A percentile compares a stretch with the other conserved stretches of the same genome.
Evolutionary conservation across 805 yeast species (phyloP).

Genomic region (Saccharomyces kudriavzevii): DNA sequence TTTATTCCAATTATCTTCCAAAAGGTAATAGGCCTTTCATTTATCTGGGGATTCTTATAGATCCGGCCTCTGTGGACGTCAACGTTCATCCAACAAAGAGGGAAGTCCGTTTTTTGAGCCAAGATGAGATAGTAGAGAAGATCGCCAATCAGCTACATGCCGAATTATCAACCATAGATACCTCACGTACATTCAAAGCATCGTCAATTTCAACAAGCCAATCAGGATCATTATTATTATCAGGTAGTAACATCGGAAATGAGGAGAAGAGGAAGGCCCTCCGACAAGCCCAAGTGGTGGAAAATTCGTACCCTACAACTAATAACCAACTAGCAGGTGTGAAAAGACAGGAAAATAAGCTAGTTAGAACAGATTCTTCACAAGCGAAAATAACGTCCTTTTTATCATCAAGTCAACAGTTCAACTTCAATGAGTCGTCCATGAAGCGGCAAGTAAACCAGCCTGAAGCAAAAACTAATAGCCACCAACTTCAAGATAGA

Average conservation of each 20-base stretch:
- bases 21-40: constrained; percentile 72
- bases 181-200: constrained; percentile 58
- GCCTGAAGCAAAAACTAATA: background rate
- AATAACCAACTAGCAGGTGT: constrained; percentile 7
- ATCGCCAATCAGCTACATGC: constrained; percentile 45
- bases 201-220: constrained; percentile 44
- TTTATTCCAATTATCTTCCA: constrained; percentile 63
- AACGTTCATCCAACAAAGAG: constrained; percentile 94
- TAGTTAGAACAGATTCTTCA: constrained; percentile 30
- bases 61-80: constrained; percentile 73
- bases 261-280: background rate
- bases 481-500: background rate
- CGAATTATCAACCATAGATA: constrained; percentile 48
- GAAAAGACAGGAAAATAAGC: constrained; percentile 27
- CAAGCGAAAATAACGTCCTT: constrained; percentile 27
- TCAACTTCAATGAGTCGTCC: background rate
- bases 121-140: constrained; percentile 71
- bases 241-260: background rate
- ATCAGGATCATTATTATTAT: background rate
- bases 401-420: constrained; percentile 8
- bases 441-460: background rate
- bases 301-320: background rate
- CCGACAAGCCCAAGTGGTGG: background rate
- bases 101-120: constrained; percentile 79
- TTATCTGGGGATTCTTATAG: constrained; percentile 60